A percentile compares a stretch with the other conserved stretches of the same genome.
phyloP scores from a whole-genome alignment of 1,139 yeast genomes.

The Diutina sp. region DNA sequence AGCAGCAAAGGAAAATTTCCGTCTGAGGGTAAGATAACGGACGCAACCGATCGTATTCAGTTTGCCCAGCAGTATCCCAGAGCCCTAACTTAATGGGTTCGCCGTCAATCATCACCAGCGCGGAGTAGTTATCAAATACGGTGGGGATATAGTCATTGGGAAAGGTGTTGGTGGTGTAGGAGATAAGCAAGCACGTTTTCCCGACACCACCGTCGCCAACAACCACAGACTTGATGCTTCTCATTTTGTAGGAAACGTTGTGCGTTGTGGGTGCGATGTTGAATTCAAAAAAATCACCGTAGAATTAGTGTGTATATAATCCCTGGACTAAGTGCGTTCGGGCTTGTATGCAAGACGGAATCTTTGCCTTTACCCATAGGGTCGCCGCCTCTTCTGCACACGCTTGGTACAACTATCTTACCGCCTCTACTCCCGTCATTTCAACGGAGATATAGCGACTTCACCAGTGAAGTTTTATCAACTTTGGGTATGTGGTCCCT shows the following conservation, averaged over 20 bases:
- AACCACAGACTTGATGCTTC: conserved; percentile 89
- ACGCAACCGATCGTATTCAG: conserved; percentile 82
- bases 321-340: background rate
- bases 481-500: background rate
- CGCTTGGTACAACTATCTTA: background rate
- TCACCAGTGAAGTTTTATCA: no score
- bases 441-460: no score
- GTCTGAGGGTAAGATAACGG: conserved; percentile 91
- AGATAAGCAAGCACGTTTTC: conserved; percentile 76
- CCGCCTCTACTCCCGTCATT: background rate
- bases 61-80: conserved; percentile 98
- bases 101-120: conserved; percentile 74
- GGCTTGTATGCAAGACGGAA: background rate
- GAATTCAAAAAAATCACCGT: background rate
- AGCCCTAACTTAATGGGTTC: conserved; percentile 73
- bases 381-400: background rate
- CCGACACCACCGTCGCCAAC: conserved; percentile 98
- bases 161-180: conserved; percentile 87
- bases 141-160: conserved; percentile 96
- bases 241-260: conserved; percentile 28
- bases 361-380: background rate
- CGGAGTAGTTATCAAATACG: conserved; percentile 81
- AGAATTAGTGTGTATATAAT: background rate
- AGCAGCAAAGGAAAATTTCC: conserved; percentile 78
- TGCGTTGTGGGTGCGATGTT: background rate